phyloP scores from a whole-genome alignment of 1,284 basidiomycete species.

The Trametes versicolor region DNA sequence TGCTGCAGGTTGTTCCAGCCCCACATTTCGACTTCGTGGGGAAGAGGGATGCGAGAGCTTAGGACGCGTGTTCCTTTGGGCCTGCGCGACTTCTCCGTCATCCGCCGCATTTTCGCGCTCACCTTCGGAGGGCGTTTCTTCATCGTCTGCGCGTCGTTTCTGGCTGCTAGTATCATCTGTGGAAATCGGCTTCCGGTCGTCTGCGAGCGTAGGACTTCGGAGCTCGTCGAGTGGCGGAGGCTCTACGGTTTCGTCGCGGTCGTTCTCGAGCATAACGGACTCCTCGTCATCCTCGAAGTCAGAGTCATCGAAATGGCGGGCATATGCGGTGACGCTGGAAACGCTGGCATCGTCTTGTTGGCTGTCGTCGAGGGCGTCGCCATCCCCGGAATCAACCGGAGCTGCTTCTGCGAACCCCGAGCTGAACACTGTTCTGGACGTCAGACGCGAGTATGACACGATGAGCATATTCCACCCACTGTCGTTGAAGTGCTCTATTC shows the following conservation, averaged over 20 bases:
- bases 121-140: slow-evolving; percentile 12
- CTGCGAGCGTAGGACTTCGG: slow-evolving; percentile 2
- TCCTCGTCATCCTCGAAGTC: slow-evolving; percentile 64
- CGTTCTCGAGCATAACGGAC: slow-evolving; percentile 21
- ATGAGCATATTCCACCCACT: slow-evolving; percentile 51
- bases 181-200: neutral
- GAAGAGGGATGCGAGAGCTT: slow-evolving; percentile 49
- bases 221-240: neutral
- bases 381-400: slow-evolving; percentile 25
- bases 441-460: neutral
- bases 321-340: slow-evolving; percentile 34
- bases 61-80: slow-evolving; percentile 42
- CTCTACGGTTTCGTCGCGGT: slow-evolving; percentile 13
- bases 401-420: slow-evolving; percentile 72
- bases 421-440: slow-evolving; percentile 65
- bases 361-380: slow-evolving; percentile 30
- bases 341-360: slow-evolving; percentile 41
- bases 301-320: slow-evolving; percentile 62
- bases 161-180: neutral
- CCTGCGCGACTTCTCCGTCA: slow-evolving; percentile 16
- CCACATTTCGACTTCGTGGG: slow-evolving; percentile 35
- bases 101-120: slow-evolving; percentile 15
- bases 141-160: slow-evolving; percentile 16
- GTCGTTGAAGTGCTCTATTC: slow-evolving; percentile 80
- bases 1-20: slow-evolving; percentile 18